Percentiles rank a stretch among this genome's conserved stretches.
Conservation (phyloP, 1,284 basidiomycete genomes). For the Phylloboletellus chloephorus region DNA sequence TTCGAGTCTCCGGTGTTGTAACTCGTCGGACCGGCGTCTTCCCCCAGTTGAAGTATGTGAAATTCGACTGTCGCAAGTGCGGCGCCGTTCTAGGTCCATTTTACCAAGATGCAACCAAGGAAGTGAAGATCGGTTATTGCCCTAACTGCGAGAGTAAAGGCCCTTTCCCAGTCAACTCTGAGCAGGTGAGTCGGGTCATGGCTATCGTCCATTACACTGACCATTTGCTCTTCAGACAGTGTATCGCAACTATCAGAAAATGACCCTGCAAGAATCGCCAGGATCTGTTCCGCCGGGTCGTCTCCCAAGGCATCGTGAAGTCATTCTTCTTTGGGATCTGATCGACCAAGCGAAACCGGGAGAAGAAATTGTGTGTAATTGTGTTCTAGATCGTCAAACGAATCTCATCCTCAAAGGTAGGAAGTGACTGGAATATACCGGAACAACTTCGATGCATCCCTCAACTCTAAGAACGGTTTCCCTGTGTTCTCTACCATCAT, state of each 20-base stretch:
- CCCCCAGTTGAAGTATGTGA: slow-evolving; percentile 98
- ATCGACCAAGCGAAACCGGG: slow-evolving; percentile 98
- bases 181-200: slow-evolving; percentile 55
- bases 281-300: slow-evolving; percentile 97
- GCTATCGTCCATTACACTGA: neutral
- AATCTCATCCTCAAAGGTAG: slow-evolving; percentile 37
- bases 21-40: slow-evolving; percentile 95
- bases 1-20: slow-evolving; percentile 95
- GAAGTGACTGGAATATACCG: slow-evolving; percentile 97
- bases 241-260: slow-evolving; percentile 98
- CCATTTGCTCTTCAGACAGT: slow-evolving; percentile 65
- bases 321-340: slow-evolving; percentile 95
- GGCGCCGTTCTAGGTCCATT: slow-evolving; percentile 92
- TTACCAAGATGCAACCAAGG: slow-evolving; percentile 93
- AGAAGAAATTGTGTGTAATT: slow-evolving; percentile 82
- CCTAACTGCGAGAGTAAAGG: slow-evolving; percentile 91
- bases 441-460: slow-evolving; percentile 97
- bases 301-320: slow-evolving; percentile 92
- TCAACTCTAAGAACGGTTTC: slow-evolving; percentile 99
- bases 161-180: slow-evolving; percentile 94
- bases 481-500: slow-evolving; percentile 98
- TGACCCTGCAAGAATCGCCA: slow-evolving; percentile 98
- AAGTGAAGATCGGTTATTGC: slow-evolving; percentile 93
- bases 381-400: neutral
- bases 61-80: slow-evolving; percentile 96